Base-by-base conservation (phyloP, 2,329 filamentous ascomycete genomes). In the Neonectria faginata region DNA sequence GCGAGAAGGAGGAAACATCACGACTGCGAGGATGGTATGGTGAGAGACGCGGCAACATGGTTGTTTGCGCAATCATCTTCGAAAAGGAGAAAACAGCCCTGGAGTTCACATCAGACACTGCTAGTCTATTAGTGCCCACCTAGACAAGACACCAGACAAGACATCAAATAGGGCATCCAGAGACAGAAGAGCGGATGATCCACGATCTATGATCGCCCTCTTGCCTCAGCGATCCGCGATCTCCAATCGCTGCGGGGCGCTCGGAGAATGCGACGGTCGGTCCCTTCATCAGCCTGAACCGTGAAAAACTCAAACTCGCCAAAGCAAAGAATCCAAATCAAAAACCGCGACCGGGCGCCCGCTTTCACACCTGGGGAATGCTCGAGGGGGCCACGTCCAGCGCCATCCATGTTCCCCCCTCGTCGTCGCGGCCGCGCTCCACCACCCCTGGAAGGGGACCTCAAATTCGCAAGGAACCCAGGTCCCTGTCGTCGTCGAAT, bases 351-450 rank as follows among this genome's bases (percentile, higher is more conserved):
- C 36, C 36, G 29, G 53, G n/a, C 45, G 29, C 54, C 54, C 54
- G 60, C 60, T 57, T 20, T 62, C 42, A 69, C 63, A 72, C 68
- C 70, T 67, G 70, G 71, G 71, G 71, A 73, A 73, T 72, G 67
- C 54, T 67, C 67, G 56, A 72, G 67, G 69, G 66, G 45, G 44
- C 48, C 31, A 55, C 42, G 47, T 53, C 53, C 25, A 54, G 27
- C 41, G 51, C 48, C 20, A 22, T 27, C 39, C 47, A 20, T 27
- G 48, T 14, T 3, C 20, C 22, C 25, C 25, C 31, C 25, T 47
- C 31, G 14, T 3, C 36, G 14, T 25, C 5, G 25, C 25, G 25
- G 25, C 25, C 3, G 33, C 6, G 14, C 29, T 29, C 16, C 29
- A 27, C 56, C 27, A 51, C 45, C 55, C 55, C 45, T 41, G 22